phyloP scores from a whole-genome alignment of 257 asterid genomes.

The Nicotiana noctiflora region DNA sequence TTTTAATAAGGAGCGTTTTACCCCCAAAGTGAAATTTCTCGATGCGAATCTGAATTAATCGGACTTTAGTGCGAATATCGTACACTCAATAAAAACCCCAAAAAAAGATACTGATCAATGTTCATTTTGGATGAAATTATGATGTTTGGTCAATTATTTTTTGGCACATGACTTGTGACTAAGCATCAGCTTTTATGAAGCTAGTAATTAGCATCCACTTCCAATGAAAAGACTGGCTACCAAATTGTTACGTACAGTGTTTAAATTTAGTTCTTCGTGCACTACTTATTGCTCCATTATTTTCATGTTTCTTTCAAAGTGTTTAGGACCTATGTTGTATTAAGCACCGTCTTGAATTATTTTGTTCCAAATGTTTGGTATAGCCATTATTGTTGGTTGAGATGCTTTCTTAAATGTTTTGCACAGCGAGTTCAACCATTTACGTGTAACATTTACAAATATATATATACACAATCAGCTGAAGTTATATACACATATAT shows the following conservation, averaged over 20 bases:
- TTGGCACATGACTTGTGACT: neutral
- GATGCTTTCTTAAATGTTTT: neutral
- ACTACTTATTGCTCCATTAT: neutral
- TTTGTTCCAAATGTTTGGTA: slow-evolving; percentile 1
- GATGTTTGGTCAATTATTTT: neutral
- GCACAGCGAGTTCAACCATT: neutral
- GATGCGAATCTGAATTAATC: no score
- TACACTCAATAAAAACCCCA: no score
- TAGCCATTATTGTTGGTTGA: neutral
- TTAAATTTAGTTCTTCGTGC: neutral
- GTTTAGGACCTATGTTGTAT: neutral
- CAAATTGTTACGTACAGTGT: neutral
- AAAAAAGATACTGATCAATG: no score
- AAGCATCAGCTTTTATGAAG: neutral
- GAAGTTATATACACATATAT: no score
- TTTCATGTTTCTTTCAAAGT: neutral
- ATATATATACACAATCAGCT: no score
- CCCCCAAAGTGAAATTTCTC: no score
- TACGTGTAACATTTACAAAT: neutral
- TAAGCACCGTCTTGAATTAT: slow-evolving; percentile 6
- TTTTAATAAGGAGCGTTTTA: no score
- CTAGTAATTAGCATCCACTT: neutral
- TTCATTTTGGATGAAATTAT: neutral
- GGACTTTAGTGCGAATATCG: no score
- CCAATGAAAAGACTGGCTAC: neutral